A percentile compares a stretch with the other conserved stretches of the same genome.
These are phyloP conservation scores for Aspergillus hortae DNA, from an alignment of 2,329 filamentous ascomycete species.

Conservation along the genomic window DNA sequence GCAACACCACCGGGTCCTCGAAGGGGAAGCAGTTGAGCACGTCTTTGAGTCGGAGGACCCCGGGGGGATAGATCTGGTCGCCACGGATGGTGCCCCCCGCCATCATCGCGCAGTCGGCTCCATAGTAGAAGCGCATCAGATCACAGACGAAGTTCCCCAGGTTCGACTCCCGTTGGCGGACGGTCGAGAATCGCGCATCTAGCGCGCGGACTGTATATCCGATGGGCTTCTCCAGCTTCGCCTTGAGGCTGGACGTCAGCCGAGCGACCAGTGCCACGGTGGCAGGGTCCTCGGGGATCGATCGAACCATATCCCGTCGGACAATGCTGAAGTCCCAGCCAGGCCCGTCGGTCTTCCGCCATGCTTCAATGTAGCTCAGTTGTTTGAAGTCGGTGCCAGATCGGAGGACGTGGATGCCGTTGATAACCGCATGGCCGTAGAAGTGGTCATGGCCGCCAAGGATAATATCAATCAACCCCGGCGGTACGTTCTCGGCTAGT, in stretches of 20 bases:
- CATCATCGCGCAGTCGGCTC: slow-evolving; percentile 78
- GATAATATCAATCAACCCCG: slow-evolving; percentile 76
- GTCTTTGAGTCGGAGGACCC: slow-evolving; percentile 72
- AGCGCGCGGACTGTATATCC: slow-evolving; percentile 79
- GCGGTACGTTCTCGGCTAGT: slow-evolving; percentile 66
- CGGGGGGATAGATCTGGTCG: slow-evolving; percentile 83
- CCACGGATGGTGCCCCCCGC: slow-evolving; percentile 81
- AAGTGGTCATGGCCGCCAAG: slow-evolving; percentile 89
- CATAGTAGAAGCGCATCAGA: slow-evolving; percentile 80
- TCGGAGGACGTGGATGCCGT: slow-evolving; percentile 77
- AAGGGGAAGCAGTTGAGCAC: slow-evolving; percentile 90
- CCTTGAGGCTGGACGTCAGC: slow-evolving; percentile 68
- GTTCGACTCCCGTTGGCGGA: slow-evolving; percentile 74
- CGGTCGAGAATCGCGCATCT: slow-evolving; percentile 81
- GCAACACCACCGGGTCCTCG: slow-evolving; percentile 80
- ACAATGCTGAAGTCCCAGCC: slow-evolving; percentile 78
- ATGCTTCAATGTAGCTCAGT: slow-evolving; percentile 79
- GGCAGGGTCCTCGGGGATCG: slow-evolving; percentile 60
- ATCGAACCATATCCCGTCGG: slow-evolving; percentile 68
- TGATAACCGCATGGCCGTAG: slow-evolving; percentile 73
- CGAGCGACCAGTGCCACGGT: slow-evolving; percentile 63
- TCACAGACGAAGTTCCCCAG: slow-evolving; percentile 89
- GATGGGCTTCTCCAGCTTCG: slow-evolving; percentile 75
- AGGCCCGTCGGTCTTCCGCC: slow-evolving; percentile 50
- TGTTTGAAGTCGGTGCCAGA: slow-evolving; percentile 92